Percentiles rank a stretch among this genome's conserved stretches.
Evolutionary conservation across 495 filamentous ascomycete species (phyloP).

Genomic region (Bathelium albidoporum): DNA sequence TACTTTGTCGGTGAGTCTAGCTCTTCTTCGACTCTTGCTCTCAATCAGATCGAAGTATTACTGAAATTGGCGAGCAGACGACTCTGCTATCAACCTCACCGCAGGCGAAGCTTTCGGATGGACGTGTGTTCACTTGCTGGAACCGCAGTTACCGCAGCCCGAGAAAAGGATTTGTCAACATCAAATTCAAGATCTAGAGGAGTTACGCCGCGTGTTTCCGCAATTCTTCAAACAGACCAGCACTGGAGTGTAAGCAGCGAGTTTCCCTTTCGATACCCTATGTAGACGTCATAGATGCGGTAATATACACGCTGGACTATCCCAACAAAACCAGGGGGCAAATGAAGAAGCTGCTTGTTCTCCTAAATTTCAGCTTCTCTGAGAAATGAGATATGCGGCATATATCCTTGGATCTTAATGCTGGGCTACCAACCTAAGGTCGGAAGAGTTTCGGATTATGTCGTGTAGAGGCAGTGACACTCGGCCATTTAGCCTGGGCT

Average conservation of each 20-base stretch:
- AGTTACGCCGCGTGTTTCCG: slow-evolving; percentile 63
- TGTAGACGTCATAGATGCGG: neutral
- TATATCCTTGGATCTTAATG: too few relatives aligned
- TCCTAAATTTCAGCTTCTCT: neutral
- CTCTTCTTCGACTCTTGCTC: neutral
- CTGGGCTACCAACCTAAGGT: too few relatives aligned
- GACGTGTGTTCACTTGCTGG: slow-evolving; percentile 72
- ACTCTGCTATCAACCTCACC: slow-evolving; percentile 65
- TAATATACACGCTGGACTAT: neutral
- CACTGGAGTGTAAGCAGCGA: neutral
- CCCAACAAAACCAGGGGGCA: too few relatives aligned
- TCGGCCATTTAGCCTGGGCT: too few relatives aligned
- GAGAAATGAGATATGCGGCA: neutral
- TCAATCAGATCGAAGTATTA: neutral
- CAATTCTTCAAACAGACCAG: slow-evolving; percentile 53
- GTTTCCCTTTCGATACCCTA: neutral
- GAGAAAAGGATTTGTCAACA: slow-evolving; percentile 50
- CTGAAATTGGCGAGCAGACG: slow-evolving; percentile 48
- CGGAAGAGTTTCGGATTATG: too few relatives aligned
- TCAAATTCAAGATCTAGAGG: slow-evolving; percentile 59
- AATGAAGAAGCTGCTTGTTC: too few relatives aligned
- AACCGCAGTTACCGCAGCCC: slow-evolving; percentile 53
- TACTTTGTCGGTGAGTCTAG: slow-evolving; percentile 73
- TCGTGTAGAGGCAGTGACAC: too few relatives aligned
- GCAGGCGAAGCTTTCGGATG: slow-evolving; percentile 66